Evolutionary conservation across 177 flowering plant genomes (phyloP), one percentile per base, ranked within the genome.

Genomic region (Telopea speciosissima): DNA sequence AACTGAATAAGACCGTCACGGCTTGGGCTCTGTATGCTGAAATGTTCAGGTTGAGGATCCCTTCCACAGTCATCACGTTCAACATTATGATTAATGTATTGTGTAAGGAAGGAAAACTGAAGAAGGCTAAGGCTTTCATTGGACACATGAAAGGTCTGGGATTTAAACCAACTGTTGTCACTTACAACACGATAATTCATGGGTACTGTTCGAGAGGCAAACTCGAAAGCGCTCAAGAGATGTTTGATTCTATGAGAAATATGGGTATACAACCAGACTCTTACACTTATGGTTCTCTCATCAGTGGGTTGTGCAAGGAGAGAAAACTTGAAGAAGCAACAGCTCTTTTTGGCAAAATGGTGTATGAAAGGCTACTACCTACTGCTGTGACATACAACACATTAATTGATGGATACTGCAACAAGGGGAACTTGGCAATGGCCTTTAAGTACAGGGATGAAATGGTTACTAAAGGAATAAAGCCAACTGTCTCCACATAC

Each of bases 21-120:
- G 91, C 83, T 0, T 93, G 98, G 97, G 87, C 81, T 68, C 72
- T 91, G 83, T 93, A 85, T 76, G 92, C 89, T 2, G 96, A 91
- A 83, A 91, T 93, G 96, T 91, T 87, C 77, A 82, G 83, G 75
- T 77, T 84, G 85, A 82, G 63, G 81, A 90, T 93, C 22, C 81
- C 73, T 62, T 90, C 94, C 0, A 83, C 68, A 49, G 71, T 85
- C 17, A 73, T 74, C 33, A 91, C 97, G 0, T 90, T 83, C 73
- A 93, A 91, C 73, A 87, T 90, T 65, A 90, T 93, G 97, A 83
- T 91, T 63, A 91, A 91, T 82, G 79, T 83, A 65, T 72, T 91
- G 80, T 90, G 92, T 49, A 87, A 85, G 76, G 94, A 93, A 84
- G 97, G 97, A 79, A 89, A 93, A 78, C 44, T 90, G 81, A 90